phyloP scores from a whole-genome alignment of 164 flowering plant species.

The Sextonia rubra region DNA sequence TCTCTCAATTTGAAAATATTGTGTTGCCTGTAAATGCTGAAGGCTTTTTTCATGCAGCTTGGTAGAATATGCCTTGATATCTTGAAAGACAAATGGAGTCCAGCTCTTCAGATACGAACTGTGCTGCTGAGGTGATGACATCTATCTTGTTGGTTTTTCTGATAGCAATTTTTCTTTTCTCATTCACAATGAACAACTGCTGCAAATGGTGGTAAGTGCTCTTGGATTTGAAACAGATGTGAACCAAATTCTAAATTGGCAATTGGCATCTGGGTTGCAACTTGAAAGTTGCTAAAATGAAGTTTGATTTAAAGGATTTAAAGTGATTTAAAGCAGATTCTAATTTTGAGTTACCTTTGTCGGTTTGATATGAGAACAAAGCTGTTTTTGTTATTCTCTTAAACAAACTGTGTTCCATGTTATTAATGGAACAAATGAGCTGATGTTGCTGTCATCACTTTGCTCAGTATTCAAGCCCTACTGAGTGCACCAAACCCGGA shows the following conservation, averaged over 20 bases:
- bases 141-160: background rate
- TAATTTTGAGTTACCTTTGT: background rate
- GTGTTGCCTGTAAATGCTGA: background rate
- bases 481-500: constrained; percentile 97
- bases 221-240: background rate
- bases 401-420: background rate
- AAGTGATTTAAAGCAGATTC: background rate
- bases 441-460: too few species aligned
- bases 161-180: background rate
- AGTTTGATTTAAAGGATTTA: background rate
- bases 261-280: background rate
- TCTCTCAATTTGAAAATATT: background rate
- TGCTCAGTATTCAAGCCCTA: constrained; percentile 73
- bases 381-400: background rate
- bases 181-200: too few species aligned
- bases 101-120: constrained; percentile 95
- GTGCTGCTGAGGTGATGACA: constrained; percentile 71
- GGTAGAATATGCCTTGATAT: constrained; percentile 98
- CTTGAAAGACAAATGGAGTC: constrained; percentile 98
- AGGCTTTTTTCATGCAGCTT: constrained; percentile 47
- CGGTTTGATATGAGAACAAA: background rate
- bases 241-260: background rate
- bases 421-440: background rate
- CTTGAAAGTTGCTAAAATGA: background rate
- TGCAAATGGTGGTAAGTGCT: background rate